phyloP scores from a whole-genome alignment of 2,329 filamentous ascomycete species.

The Sporothrix pseudoabietina region DNA sequence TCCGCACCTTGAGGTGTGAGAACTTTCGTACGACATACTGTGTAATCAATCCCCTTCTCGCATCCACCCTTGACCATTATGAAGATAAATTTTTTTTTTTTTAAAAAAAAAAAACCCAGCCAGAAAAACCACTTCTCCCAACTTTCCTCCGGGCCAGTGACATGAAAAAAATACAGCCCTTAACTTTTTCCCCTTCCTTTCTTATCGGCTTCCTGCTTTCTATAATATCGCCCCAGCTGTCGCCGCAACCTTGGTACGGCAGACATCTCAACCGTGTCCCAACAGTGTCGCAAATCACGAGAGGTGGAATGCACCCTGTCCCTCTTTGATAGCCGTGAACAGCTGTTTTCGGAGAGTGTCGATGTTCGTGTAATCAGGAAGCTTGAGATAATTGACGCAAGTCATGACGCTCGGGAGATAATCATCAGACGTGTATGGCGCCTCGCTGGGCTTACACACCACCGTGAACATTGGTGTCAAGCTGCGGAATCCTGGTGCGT shows the following conservation, averaged over 20 bases:
- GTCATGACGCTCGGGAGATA: slow-evolving; percentile 99
- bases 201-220: background rate
- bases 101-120: background rate
- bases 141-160: background rate
- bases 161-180: background rate
- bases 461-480: slow-evolving; percentile 98
- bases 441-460: slow-evolving; percentile 97
- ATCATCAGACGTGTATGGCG: slow-evolving; percentile 90
- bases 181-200: background rate
- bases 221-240: background rate
- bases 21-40: background rate
- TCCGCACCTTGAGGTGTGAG: background rate
- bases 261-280: background rate
- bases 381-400: slow-evolving; percentile 97
- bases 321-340: slow-evolving; percentile 85
- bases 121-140: background rate
- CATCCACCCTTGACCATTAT: background rate
- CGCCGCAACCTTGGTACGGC: background rate
- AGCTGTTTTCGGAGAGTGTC: slow-evolving; percentile 77
- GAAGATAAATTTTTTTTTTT: too few relatives aligned
- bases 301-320: slow-evolving; percentile 95
- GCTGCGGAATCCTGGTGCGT: slow-evolving; percentile 81
- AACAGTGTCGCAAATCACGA: slow-evolving; percentile 54
- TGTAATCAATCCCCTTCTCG: too few relatives aligned
- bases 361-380: slow-evolving; percentile 87